phyloP scores from a whole-genome alignment of 1,139 yeast genomes.

The Kazachstania sp. region DNA sequence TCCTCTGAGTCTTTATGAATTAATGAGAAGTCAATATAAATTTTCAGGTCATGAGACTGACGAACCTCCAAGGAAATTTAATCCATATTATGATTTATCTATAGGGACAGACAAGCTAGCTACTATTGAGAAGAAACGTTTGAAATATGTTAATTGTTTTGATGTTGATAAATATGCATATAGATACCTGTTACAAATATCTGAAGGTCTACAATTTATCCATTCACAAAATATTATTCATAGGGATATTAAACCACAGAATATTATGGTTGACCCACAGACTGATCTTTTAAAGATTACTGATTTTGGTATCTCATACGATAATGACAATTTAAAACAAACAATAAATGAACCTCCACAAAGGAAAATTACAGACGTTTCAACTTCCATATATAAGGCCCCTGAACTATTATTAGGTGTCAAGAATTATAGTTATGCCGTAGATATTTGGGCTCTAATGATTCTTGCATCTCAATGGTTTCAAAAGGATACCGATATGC shows the following conservation, averaged over 20 bases:
- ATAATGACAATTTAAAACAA: constrained; percentile 31
- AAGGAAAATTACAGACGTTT: constrained; percentile 57
- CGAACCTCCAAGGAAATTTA: constrained; percentile 15
- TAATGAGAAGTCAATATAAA: constrained; percentile 16
- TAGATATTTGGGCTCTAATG: constrained; percentile 82
- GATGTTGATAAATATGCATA: constrained; percentile 21
- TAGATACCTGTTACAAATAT: constrained; percentile 37
- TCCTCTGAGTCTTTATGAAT: constrained; percentile 17
- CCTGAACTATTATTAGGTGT: constrained; percentile 76
- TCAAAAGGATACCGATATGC: constrained; percentile 35
- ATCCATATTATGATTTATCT: constrained; percentile 26
- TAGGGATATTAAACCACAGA: constrained; percentile 79
- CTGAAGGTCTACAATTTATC: constrained; percentile 42
- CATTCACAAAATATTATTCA: constrained; percentile 66
- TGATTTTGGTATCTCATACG: constrained; percentile 76
- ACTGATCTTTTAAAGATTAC: constrained; percentile 38
- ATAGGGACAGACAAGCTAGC: neutral
- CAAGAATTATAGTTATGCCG: constrained; percentile 47
- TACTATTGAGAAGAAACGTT: constrained; percentile 2
- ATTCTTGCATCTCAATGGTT: constrained; percentile 56
- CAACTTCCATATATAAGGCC: constrained; percentile 72
- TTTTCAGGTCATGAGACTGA: neutral
- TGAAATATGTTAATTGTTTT: constrained; percentile 13
- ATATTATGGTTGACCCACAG: constrained; percentile 44
- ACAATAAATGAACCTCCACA: constrained; percentile 35